Evolutionary conservation across 352 stramenopile species (phyloP), one percentile per base, ranked within the genome.

Genomic region (Phytopythium chamaehyphon): DNA sequence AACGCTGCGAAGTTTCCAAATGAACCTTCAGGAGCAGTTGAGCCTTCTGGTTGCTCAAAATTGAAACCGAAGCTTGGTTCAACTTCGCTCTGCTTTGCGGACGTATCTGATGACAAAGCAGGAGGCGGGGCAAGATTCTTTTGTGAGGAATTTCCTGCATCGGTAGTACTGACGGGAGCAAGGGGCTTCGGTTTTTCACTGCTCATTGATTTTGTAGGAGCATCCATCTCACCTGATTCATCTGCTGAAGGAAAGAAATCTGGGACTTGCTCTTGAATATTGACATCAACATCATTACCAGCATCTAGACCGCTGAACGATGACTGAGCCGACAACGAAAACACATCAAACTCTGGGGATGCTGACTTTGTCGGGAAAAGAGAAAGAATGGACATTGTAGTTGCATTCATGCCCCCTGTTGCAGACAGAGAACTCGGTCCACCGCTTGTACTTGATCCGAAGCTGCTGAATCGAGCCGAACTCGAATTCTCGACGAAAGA

Each of bases 241-340:
- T 18, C 28, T 1, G 4, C 45, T 6, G 6, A n/a, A 2, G 3
- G 21, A 24, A 19, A 40, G 10, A 19, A 54, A 15, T 5, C 28
- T 9, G 51, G 40, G 11, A 40, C 26, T 16, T 50, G 15, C 7
- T 63, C 60, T 28, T 54, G 28, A 9, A 62, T 8, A 28, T 57
- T 61, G n/a, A 61, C 45, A 43, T 69, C 61, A 21, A 65, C 54
- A n/a, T 62, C 56, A 21, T 69, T 69, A 2, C 61, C 56, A 40
- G 56, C 55, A 50, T 69, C 61, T 37, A 69, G 11, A 7, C 51
- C 51, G 42, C 56, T 69, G 40, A 69, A 69, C 11, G 52, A 57
- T 15, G 61, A 69, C 10, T 51, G 23, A 35, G 57, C 50, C 6
- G 47, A 48, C 16, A 69, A 39, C 18, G 56, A 52, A 43, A 69